Evolutionary conservation across 257 asterid species (phyloP).

Genomic region (Henckelia pumila): DNA sequence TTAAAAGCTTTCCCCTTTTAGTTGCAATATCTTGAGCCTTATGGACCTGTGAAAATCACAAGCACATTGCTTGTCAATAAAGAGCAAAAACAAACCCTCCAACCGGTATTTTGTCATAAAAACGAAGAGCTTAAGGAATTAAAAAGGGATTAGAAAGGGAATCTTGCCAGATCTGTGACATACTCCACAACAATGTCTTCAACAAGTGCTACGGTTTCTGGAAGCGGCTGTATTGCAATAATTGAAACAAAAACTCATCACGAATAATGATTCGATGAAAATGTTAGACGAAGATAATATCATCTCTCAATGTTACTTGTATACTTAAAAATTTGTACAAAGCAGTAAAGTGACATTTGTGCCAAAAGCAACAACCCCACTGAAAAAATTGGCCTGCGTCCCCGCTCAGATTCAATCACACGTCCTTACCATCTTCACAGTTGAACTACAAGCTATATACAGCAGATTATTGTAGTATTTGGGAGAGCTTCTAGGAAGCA

Average conservation of each 20-base stretch:
- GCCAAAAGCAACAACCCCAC: conserved; percentile 1
- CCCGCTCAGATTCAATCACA: background rate
- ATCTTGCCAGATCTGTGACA: conserved; percentile 79
- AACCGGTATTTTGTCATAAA: background rate
- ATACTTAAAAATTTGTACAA: background rate
- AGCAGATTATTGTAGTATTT: no score
- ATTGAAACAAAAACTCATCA: conserved; percentile 12
- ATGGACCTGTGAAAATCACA: conserved; percentile 54
- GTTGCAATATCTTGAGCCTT: conserved; percentile 84
- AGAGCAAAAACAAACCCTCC: background rate
- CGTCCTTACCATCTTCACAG: conserved; percentile 8
- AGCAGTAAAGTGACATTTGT: background rate
- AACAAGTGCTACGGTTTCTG: conserved; percentile 82
- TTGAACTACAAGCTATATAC: conserved; percentile 8
- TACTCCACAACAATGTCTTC: conserved; percentile 96
- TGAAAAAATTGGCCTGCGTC: background rate
- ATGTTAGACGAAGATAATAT: background rate
- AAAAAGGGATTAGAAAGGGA: background rate
- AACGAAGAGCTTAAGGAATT: background rate
- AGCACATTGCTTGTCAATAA: background rate
- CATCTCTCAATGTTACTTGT: background rate
- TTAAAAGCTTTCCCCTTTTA: conserved; percentile 82
- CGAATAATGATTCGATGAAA: conserved; percentile 8
- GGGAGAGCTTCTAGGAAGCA: no score
- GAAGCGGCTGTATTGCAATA: conserved; percentile 68